Conservation (phyloP, 495 filamentous ascomycete genomes). For the Cairneyella variabilis region DNA sequence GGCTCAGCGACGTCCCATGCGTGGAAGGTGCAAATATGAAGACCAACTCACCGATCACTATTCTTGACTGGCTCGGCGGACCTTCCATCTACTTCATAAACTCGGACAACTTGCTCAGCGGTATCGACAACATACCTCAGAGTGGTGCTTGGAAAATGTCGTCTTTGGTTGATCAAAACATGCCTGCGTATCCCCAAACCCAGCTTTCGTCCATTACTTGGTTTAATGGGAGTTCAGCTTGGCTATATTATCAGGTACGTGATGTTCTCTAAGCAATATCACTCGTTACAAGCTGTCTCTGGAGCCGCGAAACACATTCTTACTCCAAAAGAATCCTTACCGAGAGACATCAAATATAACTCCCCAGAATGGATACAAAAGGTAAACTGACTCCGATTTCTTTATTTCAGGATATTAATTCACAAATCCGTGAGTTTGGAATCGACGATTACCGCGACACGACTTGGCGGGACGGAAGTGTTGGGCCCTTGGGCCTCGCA, state of each 20-base stretch:
- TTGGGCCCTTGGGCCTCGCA: not conserved
- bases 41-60: not conserved
- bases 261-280: too few species aligned
- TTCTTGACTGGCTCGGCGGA: conserved; percentile 2
- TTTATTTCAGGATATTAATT: not conserved
- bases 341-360: too few species aligned
- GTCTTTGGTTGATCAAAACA: not conserved
- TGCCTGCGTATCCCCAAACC: not conserved
- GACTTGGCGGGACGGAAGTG: not conserved
- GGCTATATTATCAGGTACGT: conserved; percentile 11
- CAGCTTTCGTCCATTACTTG: conserved; percentile 2
- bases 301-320: too few species aligned
- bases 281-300: too few species aligned
- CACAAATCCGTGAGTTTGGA: conserved; percentile 1
- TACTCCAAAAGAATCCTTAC: too few species aligned
- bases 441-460: conserved; percentile 1
- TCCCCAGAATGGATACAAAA: too few species aligned
- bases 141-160: conserved; percentile 4
- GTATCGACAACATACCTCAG: not conserved
- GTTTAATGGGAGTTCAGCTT: not conserved
- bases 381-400: too few species aligned
- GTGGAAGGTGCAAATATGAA: not conserved
- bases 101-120: conserved; percentile 1
- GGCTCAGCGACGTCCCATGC: not conserved
- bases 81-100: conserved; percentile 1